Base-by-base conservation (phyloP, 306 rosid genomes). In the Vigna trinervia region DNA sequence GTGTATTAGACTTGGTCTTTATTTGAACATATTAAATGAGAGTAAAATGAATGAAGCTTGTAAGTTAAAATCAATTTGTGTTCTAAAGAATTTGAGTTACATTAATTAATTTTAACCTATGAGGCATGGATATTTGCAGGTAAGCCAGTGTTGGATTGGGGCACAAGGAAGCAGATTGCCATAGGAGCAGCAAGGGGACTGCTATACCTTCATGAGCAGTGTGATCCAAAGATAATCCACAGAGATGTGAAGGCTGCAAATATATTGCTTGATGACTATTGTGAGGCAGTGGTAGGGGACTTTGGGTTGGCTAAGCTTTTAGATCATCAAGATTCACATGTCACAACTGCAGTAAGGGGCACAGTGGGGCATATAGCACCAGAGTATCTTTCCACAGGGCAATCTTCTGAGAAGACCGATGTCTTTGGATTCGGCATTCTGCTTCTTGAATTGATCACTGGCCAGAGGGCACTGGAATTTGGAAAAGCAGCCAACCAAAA, bases 161-260 rank as follows among this genome's bases (percentile, higher is more conserved):
- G 88, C 69, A 89, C 94, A 15, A 87, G 98, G 84, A 94, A 94
- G 87, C 92, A 93, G 73, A 94, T 94, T 54, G 88, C 97, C 17
- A 52, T 94, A 36, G 98, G 98, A 74, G 94, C 98, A 28, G 97
- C 85, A 58, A 91, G 98, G 77, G 98, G 98, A 74, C 85, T 94
- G 15, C 41, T 92, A 63, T 94, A 94, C 78, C 96, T 94, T 58
- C 98, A 94, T 69, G 98, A 94, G 81, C 98, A 94, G 53, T 94
- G 98, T 85, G 98, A 94, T 73, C 98, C 98, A 5, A 94, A 94
- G 83, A 91, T 94, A 52, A 94, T 94, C 73, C 98, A 94, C 59
- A 86, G 98, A 78, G 98, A 94, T 80, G 98, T 94, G 59, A 94
- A 94, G 78, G 98, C 98, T 51, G 98, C 98, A 45, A 94, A 94